These are phyloP conservation scores for Aspergillus melleus DNA, from an alignment of 2,329 filamentous ascomycete species.

Conservation along the genomic window DNA sequence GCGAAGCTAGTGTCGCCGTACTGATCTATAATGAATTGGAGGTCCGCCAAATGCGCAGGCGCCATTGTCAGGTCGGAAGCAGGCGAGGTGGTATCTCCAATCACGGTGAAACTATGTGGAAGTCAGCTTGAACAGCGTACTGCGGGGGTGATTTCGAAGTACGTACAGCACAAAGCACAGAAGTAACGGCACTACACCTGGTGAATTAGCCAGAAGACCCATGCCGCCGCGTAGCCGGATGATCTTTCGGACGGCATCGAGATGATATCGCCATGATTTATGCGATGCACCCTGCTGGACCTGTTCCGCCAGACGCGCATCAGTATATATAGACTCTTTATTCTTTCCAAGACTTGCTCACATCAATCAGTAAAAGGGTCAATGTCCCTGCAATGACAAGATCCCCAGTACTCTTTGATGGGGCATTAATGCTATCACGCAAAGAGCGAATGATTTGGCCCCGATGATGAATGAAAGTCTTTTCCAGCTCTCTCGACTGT, in stretches of 20 bases:
- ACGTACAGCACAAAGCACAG: background rate
- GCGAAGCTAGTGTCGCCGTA: background rate
- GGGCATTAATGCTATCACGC: background rate
- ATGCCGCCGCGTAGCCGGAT: background rate
- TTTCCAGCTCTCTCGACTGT: too few relatives aligned
- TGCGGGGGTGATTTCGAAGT: background rate
- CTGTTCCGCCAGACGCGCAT: background rate
- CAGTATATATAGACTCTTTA: background rate
- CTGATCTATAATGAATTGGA: background rate
- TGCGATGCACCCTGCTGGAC: background rate
- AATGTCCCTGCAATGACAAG: background rate
- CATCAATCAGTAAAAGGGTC: background rate
- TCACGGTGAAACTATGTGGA: background rate
- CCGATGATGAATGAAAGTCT: background rate
- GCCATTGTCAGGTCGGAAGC: background rate
- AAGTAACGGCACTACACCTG: background rate
- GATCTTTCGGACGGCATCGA: background rate
- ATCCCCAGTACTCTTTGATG: background rate
- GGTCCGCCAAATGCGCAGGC: background rate
- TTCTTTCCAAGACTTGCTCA: background rate
- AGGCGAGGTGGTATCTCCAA: background rate
- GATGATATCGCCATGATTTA: background rate
- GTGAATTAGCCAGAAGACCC: background rate
- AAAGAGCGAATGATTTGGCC: background rate
- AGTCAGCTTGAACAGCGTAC: background rate